Evolutionary conservation across 2,329 filamentous ascomycete genomes (phyloP).

Genomic region (Fonsecaea pedrosoi): DNA sequence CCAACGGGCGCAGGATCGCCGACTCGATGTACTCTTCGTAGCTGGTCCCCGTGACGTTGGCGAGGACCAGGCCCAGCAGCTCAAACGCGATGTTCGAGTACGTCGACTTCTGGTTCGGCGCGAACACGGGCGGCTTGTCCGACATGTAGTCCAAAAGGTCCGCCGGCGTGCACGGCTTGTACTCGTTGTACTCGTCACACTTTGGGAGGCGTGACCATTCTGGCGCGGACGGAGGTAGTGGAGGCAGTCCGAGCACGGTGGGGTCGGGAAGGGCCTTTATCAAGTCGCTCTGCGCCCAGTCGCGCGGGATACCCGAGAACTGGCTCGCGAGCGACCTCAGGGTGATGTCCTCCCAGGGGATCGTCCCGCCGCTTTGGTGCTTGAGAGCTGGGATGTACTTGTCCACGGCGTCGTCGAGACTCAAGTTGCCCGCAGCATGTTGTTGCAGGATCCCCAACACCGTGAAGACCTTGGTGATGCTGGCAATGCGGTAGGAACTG

Average conservation of each 20-base stretch:
- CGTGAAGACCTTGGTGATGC: conserved; percentile 43
- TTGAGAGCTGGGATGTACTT: conserved; percentile 37
- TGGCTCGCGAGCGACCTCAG: conserved; percentile 41
- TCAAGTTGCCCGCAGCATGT: conserved; percentile 40
- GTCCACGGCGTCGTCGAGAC: conserved; percentile 41
- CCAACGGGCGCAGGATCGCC: conserved; percentile 36
- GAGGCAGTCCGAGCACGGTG: conserved; percentile 33
- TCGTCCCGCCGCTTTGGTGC: conserved; percentile 16
- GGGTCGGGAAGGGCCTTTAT: conserved; percentile 20
- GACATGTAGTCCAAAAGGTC: conserved; percentile 29
- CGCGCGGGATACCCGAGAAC: conserved; percentile 41
- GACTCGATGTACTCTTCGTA: conserved; percentile 40
- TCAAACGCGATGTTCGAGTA: conserved; percentile 44
- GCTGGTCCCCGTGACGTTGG: conserved; percentile 39
- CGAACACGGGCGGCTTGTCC: conserved; percentile 35
- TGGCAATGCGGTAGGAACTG: conserved; percentile 41
- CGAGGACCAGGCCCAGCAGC: conserved; percentile 41
- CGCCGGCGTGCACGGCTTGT: conserved; percentile 30
- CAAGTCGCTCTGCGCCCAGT: conserved; percentile 41
- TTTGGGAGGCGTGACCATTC: conserved; percentile 22
- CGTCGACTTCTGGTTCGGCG: conserved; percentile 40
- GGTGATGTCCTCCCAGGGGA: conserved; percentile 42
- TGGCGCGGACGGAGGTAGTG: conserved; percentile 10
- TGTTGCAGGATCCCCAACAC: conserved; percentile 42
- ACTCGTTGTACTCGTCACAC: conserved; percentile 30